Evolutionary conservation across 495 filamentous ascomycete species (phyloP).

Genomic region (Achaetomiella virescens): DNA sequence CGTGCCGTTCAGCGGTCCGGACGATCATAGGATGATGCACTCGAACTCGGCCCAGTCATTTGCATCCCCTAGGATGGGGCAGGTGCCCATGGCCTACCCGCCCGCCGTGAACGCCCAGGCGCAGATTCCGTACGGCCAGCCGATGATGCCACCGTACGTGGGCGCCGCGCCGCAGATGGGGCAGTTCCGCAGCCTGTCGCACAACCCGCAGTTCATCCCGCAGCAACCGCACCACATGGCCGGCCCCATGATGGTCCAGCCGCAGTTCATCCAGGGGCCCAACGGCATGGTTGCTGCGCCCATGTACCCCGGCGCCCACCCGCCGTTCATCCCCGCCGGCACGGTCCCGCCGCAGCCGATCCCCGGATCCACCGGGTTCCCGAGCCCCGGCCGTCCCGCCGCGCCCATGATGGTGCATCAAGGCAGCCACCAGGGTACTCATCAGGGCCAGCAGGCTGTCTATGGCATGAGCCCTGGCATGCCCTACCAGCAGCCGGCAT

Average conservation of each 20-base stretch:
- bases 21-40: slow-evolving; percentile 83
- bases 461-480: slow-evolving; percentile 61
- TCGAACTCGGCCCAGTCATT: slow-evolving; percentile 69
- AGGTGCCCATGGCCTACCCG: slow-evolving; percentile 61
- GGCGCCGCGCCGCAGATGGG: slow-evolving; percentile 56
- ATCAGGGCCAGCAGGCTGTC: slow-evolving; percentile 60
- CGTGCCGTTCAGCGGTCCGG: slow-evolving; percentile 57
- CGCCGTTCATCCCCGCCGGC: slow-evolving; percentile 59
- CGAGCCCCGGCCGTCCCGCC: slow-evolving; percentile 70
- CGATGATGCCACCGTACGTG: slow-evolving; percentile 63
- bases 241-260: slow-evolving; percentile 74
- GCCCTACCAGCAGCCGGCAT: slow-evolving; percentile 62
- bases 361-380: slow-evolving; percentile 63
- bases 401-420: slow-evolving; percentile 73
- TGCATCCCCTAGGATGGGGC: slow-evolving; percentile 71
- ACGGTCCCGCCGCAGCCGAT: slow-evolving; percentile 55
- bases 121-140: slow-evolving; percentile 67
- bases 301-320: slow-evolving; percentile 57
- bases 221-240: slow-evolving; percentile 59
- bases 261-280: slow-evolving; percentile 49
- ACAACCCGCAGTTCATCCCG: slow-evolving; percentile 59
- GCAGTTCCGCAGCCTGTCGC: slow-evolving; percentile 47
- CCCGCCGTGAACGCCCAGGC: slow-evolving; percentile 61
- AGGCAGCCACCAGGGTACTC: slow-evolving; percentile 69
- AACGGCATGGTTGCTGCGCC: slow-evolving; percentile 56